A percentile compares a stretch with the other conserved stretches of the same genome.
These are phyloP conservation scores for Colletotrichum sp. DNA, from an alignment of 2,329 filamentous ascomycete genomes.

Conservation along the genomic window DNA sequence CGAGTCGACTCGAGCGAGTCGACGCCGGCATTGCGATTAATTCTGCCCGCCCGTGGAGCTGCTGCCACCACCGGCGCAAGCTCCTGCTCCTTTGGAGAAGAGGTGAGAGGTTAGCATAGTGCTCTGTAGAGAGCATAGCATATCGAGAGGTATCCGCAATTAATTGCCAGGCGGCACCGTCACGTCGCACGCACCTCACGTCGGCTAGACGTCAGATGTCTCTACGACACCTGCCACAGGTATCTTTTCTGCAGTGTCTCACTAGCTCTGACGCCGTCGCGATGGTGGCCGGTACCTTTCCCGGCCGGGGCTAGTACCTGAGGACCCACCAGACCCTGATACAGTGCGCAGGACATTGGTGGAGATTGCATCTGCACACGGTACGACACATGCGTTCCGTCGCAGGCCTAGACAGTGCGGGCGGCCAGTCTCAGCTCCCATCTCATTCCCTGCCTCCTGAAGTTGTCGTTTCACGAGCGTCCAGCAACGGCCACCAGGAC, in stretches of 20 bases:
- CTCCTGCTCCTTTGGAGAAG: background rate
- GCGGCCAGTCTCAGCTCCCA: background rate
- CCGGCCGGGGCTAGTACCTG: constrained; percentile 1
- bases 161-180: background rate
- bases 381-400: accelerated
- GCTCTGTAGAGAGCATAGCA: background rate
- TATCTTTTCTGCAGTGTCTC: constrained; percentile 17
- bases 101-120: background rate
- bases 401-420: background rate
- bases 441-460: constrained; percentile 16
- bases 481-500: constrained; percentile 17
- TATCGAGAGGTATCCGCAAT: background rate
- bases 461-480: constrained; percentile 20
- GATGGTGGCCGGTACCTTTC: constrained; percentile 2
- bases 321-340: constrained; percentile 4
- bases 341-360: background rate
- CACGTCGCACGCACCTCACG: constrained; percentile 4
- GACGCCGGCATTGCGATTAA: background rate
- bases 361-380: constrained; percentile 1
- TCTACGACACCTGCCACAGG: constrained; percentile 21
- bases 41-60: background rate
- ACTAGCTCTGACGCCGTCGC: background rate
- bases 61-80: background rate
- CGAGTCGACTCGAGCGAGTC: background rate
- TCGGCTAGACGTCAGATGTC: constrained; percentile 20